Conservation (phyloP, 495 filamentous ascomycete genomes). For the Hypoxylon fragiforme region DNA sequence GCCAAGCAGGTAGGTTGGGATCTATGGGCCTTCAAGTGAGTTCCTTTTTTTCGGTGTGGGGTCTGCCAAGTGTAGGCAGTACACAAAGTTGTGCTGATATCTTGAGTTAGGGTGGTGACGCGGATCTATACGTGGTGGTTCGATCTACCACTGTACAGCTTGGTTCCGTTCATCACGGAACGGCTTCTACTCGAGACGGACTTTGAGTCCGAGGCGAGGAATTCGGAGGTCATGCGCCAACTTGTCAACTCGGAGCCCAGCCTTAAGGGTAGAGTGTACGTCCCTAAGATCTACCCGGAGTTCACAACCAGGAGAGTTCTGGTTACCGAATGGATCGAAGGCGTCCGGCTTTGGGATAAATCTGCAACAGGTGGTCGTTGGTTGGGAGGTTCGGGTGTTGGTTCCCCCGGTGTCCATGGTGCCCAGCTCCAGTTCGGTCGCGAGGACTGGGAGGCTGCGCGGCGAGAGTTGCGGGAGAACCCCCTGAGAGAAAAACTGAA, state of each 20-base stretch:
- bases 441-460: conserved; percentile 46
- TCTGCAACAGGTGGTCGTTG: conserved; percentile 71
- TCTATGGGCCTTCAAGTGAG: conserved; percentile 90
- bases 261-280: conserved; percentile 78
- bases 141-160: conserved; percentile 81
- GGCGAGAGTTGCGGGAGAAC: conserved; percentile 47
- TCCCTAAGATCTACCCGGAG: conserved; percentile 81
- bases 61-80: too few species aligned
- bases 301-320: conserved; percentile 83
- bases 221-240: conserved; percentile 79
- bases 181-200: conserved; percentile 89
- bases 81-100: conserved; percentile 1
- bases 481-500: conserved; percentile 63
- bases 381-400: conserved; percentile 72
- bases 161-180: conserved; percentile 89
- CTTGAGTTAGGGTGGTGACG: conserved; percentile 64
- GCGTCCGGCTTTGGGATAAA: conserved; percentile 88
- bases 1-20: conserved; percentile 87
- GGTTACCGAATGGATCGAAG: conserved; percentile 97
- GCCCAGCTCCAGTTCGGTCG: conserved; percentile 57
- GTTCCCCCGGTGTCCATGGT: conserved; percentile 77
- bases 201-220: conserved; percentile 86
- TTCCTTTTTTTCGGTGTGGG: conserved; percentile 2
- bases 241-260: conserved; percentile 77
- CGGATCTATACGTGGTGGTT: conserved; percentile 78